Conservation (phyloP, 2,329 filamentous ascomycete species). For the Dryadomyces sulphureus region DNA sequence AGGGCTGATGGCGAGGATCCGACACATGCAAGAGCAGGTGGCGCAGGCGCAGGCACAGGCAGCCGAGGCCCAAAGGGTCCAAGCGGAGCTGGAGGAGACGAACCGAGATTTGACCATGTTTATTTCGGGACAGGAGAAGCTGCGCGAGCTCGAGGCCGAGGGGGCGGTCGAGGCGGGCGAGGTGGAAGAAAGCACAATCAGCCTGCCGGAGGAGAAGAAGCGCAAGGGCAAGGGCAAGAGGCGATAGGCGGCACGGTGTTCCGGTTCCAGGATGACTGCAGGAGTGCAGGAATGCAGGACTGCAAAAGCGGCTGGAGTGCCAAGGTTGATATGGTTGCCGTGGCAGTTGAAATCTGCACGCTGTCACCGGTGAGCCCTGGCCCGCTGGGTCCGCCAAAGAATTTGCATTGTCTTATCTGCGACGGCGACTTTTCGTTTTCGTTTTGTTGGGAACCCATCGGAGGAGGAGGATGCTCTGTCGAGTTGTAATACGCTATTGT, state of each 20-base stretch:
- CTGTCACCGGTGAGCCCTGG: too few relatives aligned
- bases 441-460: too few relatives aligned
- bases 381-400: too few relatives aligned
- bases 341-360: too few relatives aligned
- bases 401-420: too few relatives aligned
- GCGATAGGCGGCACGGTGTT: slow-evolving; percentile 1
- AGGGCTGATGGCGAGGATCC: slow-evolving; percentile 68
- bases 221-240: slow-evolving; percentile 28
- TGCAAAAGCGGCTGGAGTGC: too few relatives aligned
- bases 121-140: slow-evolving; percentile 68
- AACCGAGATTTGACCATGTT: slow-evolving; percentile 81
- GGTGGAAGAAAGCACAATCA: slow-evolving; percentile 57
- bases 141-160: slow-evolving; percentile 53
- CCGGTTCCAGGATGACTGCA: not conserved
- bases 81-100: slow-evolving; percentile 65
- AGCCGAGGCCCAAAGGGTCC: slow-evolving; percentile 42
- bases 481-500: too few relatives aligned
- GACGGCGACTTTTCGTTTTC: too few relatives aligned
- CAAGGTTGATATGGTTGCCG: too few relatives aligned
- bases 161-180: slow-evolving; percentile 51
- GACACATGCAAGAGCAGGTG: slow-evolving; percentile 52
- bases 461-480: too few relatives aligned
- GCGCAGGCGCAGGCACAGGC: slow-evolving; percentile 41
- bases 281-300: too few relatives aligned
- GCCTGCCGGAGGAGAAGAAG: slow-evolving; percentile 41